Base-by-base conservation (phyloP, 805 yeast genomes). In the Naumovozyma baii region DNA sequence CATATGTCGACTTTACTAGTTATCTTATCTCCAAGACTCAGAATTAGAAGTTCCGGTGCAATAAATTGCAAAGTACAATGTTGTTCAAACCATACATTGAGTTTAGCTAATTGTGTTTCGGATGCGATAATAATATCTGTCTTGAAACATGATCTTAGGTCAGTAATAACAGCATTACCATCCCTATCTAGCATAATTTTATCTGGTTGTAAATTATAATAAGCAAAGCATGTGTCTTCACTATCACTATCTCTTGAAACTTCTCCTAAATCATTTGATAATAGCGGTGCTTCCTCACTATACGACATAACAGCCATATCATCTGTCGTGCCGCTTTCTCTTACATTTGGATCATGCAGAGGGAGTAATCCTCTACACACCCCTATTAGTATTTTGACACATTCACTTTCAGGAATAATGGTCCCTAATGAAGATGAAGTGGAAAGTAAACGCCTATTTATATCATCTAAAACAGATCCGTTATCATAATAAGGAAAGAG, bases 41-140 rank as follows among this genome's bases (percentile, higher is more conserved):
- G 81, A 52, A 86, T 90, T 42, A 88, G 63, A 34, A 90, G 66
- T 55, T 88, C 97, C 0, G 97, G 97, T 0, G 96, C 95, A 31
- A 94, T 67, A 58, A 82, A 90, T 1, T 94, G 86, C 39, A 85
- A 62, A 1, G 95, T 82, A 53, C 95, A 84, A 57, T 83, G 85
- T 51, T 83, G 92, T 42, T 78, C 83, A 12, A 51, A 38, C 56
- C 76, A 66, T 49, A 88, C 96, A 46, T 85, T 90, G 30, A 85
- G 62, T 13, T 80, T 73, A 22, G 84, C 64, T 0, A 95, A 92
- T 51, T 80, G 80, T 29, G 77, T 80, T 38, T 90, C 69, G 1
- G 77, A 68, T 16, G 66, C 66, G 2, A 82, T 68, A 2, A 61
- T 51, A 2, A 75, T 52, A 3, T 80, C 64, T 0, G 94, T 90